A percentile compares a stretch with the other conserved stretches of the same genome.
These are phyloP conservation scores for Polyplosphaeria fusca DNA, from an alignment of 495 filamentous ascomycete genomes.

Conservation along the genomic window DNA sequence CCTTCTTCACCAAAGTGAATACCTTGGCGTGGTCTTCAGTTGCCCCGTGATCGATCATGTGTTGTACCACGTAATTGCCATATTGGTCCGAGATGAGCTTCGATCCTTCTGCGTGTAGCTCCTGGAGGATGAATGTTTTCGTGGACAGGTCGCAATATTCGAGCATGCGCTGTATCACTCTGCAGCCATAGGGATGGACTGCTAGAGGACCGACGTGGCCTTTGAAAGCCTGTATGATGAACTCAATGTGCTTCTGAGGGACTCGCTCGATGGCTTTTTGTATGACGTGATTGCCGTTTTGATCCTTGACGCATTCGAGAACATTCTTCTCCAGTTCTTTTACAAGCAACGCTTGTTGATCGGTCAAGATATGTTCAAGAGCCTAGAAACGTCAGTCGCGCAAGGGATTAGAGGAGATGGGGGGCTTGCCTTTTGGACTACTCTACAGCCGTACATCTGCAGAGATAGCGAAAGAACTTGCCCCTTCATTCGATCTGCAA, in stretches of 20 bases:
- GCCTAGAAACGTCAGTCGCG: constrained; percentile 53
- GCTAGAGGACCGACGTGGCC: constrained; percentile 76
- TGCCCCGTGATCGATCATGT: constrained; percentile 81
- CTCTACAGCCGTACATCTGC: constrained; percentile 93
- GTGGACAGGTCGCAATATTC: constrained; percentile 77
- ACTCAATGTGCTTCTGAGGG: constrained; percentile 74
- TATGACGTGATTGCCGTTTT: constrained; percentile 95
- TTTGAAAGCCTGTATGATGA: constrained; percentile 82
- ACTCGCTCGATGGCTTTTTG: constrained; percentile 92
- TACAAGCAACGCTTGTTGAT: constrained; percentile 83
- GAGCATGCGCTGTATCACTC: constrained; percentile 89
- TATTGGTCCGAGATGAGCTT: constrained; percentile 83
- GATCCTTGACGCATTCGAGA: constrained; percentile 76
- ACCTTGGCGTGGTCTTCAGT: constrained; percentile 71
- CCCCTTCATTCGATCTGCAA: constrained; percentile 82
- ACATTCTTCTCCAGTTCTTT: constrained; percentile 80
- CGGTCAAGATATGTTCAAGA: constrained; percentile 83
- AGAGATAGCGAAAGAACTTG: constrained; percentile 74
- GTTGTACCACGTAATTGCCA: constrained; percentile 95
- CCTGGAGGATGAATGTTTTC: constrained; percentile 66
- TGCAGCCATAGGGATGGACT: constrained; percentile 81
- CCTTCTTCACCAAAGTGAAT: constrained; percentile 66
- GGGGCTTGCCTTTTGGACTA: constrained; percentile 78
- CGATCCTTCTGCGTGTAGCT: constrained; percentile 70
- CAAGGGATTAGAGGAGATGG: constrained; percentile 15